These are phyloP conservation scores for Flaveria bidentis DNA, from an alignment of 129 eudicot genomes.

Conservation along the genomic window DNA sequence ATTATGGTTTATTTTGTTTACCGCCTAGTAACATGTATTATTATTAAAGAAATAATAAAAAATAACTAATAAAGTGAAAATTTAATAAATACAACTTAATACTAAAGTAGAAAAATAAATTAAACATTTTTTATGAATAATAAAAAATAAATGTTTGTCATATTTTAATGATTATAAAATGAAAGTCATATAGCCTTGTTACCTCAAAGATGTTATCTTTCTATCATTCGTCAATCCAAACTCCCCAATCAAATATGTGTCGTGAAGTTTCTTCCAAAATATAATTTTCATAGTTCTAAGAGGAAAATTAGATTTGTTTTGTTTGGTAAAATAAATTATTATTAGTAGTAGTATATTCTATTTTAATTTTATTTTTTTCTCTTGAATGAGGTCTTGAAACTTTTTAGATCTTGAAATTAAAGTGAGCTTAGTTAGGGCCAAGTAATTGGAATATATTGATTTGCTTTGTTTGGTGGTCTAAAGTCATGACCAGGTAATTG, in stretches of 20 bases:
- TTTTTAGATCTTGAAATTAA: background rate
- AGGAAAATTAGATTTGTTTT: background rate
- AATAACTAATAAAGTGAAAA: no score
- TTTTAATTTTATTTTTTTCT: background rate
- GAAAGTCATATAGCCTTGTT: background rate
- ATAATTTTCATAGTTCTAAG: background rate
- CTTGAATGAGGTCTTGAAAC: background rate
- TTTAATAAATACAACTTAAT: no score
- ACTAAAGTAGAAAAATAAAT: no score
- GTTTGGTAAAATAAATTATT: no score
- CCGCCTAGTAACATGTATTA: no score
- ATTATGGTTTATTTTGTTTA: no score
- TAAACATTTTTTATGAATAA: background rate
- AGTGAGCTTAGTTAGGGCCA: background rate
- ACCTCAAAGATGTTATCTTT: background rate
- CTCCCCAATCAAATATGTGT: background rate
- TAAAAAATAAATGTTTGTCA: background rate
- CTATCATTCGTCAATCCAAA: background rate
- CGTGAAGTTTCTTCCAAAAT: background rate
- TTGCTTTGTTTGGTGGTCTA: conserved; percentile 3
- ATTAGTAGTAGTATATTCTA: no score
- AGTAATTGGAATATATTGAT: conserved; percentile 14
- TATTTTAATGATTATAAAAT: background rate
- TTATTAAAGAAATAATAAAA: no score
- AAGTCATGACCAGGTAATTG: background rate